These are phyloP conservation scores for Kodamaea fungicola DNA, from an alignment of 1,139 yeast species.

Conservation along the genomic window DNA sequence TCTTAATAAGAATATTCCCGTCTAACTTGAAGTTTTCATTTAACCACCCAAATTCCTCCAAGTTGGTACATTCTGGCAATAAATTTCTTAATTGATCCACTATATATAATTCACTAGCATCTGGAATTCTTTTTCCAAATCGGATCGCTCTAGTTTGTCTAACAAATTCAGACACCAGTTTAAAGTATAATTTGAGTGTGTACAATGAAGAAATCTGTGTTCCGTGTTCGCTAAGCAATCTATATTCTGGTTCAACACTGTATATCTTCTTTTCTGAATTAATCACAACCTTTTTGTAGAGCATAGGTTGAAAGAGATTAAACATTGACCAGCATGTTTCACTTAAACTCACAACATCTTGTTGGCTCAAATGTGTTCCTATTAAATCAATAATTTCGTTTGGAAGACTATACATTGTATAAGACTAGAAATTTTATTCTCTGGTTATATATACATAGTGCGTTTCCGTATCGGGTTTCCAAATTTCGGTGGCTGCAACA, in stretches of 20 bases:
- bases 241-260: constrained; percentile 1
- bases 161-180: constrained; percentile 5
- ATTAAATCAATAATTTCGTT: constrained; percentile 10
- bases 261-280: constrained; percentile 12
- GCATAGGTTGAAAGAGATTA: constrained; percentile 9
- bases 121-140: constrained; percentile 12
- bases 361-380: constrained; percentile 11
- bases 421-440: not conserved
- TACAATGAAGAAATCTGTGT: constrained; percentile 12
- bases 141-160: constrained; percentile 7
- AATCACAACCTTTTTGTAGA: constrained; percentile 10
- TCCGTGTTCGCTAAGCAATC: constrained; percentile 6
- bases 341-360: constrained; percentile 11
- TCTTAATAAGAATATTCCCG: constrained; percentile 2
- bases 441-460: not conserved
- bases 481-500: constrained; percentile 7
- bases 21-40: constrained; percentile 11
- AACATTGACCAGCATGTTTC: constrained; percentile 9
- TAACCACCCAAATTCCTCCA: constrained; percentile 13
- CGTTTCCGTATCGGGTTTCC: constrained; percentile 7
- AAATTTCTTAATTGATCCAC: constrained; percentile 6
- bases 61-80: constrained; percentile 8
- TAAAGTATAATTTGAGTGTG: constrained; percentile 14
- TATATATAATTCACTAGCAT: constrained; percentile 10
- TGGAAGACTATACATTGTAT: constrained; percentile 6